Evolutionary conservation across 148 eudicot genomes (phyloP).

Genomic region (Gaultheria prostrata): DNA sequence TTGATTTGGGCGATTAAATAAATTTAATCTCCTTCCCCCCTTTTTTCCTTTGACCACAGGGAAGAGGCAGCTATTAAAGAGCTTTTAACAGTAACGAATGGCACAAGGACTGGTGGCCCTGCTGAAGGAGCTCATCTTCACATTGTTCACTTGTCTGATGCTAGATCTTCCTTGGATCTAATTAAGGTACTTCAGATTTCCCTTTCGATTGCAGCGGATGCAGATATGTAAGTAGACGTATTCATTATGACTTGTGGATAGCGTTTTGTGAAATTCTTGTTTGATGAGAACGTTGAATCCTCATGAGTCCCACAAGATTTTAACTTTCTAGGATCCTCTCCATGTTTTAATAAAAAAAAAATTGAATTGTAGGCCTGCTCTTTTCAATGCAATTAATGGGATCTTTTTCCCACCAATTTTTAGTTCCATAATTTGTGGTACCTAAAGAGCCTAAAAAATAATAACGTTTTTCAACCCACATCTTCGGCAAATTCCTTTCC

Average conservation of each 20-base stretch:
- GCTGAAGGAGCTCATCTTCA: slow-evolving; percentile 99
- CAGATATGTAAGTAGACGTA: not conserved
- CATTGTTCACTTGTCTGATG: slow-evolving; percentile 87
- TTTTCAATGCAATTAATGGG: too few relatives aligned
- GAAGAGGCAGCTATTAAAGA: slow-evolving; percentile 84
- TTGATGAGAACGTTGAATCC: not conserved
- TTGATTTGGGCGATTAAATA: not conserved
- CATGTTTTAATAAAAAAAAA: too few relatives aligned
- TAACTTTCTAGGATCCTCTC: too few relatives aligned
- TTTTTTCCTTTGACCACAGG: slow-evolving; percentile 38
- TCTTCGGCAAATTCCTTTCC: not conserved
- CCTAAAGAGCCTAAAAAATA: not conserved
- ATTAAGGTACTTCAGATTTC: slow-evolving; percentile 51
- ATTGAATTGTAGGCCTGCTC: too few relatives aligned
- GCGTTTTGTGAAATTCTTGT: not conserved
- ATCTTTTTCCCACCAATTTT: too few relatives aligned
- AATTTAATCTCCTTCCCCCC: not conserved
- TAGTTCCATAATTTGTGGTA: too few relatives aligned
- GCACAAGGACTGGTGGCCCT: slow-evolving; percentile 71
- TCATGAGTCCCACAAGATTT: not conserved
- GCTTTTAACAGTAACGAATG: slow-evolving; percentile 61
- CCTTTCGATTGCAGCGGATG: not conserved
- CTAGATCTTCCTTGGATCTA: slow-evolving; percentile 74
- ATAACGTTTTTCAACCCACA: not conserved
- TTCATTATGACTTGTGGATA: not conserved